These are phyloP conservation scores for Erodium trifolium DNA, from an alignment of 441 rosid genomes.

Conservation along the genomic window DNA sequence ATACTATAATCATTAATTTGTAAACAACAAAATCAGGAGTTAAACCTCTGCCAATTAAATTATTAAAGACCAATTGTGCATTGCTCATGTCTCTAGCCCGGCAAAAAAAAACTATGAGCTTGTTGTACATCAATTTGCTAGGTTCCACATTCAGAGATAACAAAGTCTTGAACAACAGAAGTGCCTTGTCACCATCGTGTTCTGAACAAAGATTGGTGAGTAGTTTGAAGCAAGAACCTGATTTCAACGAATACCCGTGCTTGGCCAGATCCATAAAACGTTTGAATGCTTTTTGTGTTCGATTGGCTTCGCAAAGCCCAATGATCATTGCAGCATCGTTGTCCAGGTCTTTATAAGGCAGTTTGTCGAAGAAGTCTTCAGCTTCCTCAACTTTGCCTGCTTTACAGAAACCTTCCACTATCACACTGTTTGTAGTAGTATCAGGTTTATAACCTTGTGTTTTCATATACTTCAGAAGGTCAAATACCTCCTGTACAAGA, in stretches of 20 bases:
- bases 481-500: constrained; percentile 23
- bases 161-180: constrained; percentile 33
- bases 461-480: constrained; percentile 31
- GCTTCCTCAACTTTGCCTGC: constrained; percentile 54
- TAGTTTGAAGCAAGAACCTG: constrained; percentile 40
- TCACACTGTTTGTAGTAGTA: constrained; percentile 37
- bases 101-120: constrained; percentile 41
- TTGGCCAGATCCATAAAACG: constrained; percentile 28
- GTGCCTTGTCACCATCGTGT: constrained; percentile 34
- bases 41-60: constrained; percentile 27
- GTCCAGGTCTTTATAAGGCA: constrained; percentile 33
- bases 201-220: constrained; percentile 34
- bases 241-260: constrained; percentile 25
- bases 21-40: constrained; percentile 43
- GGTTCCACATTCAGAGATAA: constrained; percentile 30
- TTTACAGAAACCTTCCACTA: constrained; percentile 51
- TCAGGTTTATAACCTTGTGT: constrained; percentile 39
- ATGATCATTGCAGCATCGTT: constrained; percentile 46
- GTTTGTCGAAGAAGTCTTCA: constrained; percentile 32
- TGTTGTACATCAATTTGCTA: constrained; percentile 32
- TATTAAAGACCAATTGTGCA: constrained; percentile 37
- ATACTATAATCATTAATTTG: constrained; percentile 56
- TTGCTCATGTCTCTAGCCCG: constrained; percentile 29
- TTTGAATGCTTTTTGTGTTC: constrained; percentile 31
- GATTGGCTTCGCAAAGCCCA: constrained; percentile 49